A percentile compares a stretch with the other conserved stretches of the same genome.
Conservation (phyloP, 345 rosid species). For the Linum usitatissimum region DNA sequence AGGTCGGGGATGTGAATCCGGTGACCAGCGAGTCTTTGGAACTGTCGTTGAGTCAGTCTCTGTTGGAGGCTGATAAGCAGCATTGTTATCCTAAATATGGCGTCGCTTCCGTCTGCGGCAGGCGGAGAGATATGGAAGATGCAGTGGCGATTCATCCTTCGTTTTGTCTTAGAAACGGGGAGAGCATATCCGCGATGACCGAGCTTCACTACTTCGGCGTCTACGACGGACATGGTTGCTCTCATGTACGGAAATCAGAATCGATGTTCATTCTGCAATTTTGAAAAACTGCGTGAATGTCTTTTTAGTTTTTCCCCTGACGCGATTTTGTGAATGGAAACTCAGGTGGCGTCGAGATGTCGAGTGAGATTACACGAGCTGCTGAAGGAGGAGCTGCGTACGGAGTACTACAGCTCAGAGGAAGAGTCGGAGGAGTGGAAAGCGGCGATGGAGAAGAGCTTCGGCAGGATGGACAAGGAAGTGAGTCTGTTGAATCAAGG, state of each 20-base stretch:
- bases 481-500: slow-evolving; percentile 23
- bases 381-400: slow-evolving; percentile 27
- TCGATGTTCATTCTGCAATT: not conserved
- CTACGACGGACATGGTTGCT: slow-evolving; percentile 2
- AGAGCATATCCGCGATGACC: not conserved
- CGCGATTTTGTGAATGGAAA: not conserved
- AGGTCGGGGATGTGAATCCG: not conserved
- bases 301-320: not conserved
- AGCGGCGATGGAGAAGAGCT: slow-evolving; percentile 48
- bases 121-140: slow-evolving; percentile 3
- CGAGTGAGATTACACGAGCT: slow-evolving; percentile 54
- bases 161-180: not conserved
- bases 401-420: not conserved
- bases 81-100: not conserved
- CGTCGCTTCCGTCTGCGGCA: not conserved
- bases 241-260: not conserved
- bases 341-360: not conserved
- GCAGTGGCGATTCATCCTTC: not conserved
- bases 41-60: not conserved
- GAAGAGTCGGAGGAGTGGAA: slow-evolving; percentile 30
- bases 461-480: slow-evolving; percentile 52
- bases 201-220: slow-evolving; percentile 1
- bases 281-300: not conserved
- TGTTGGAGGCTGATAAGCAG: not conserved
- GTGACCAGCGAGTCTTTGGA: not conserved